Evolutionary conservation across 202 grass and related monocot species (phyloP), one percentile per base, ranked within the genome.

Genomic region (Panicum virgatum): DNA sequence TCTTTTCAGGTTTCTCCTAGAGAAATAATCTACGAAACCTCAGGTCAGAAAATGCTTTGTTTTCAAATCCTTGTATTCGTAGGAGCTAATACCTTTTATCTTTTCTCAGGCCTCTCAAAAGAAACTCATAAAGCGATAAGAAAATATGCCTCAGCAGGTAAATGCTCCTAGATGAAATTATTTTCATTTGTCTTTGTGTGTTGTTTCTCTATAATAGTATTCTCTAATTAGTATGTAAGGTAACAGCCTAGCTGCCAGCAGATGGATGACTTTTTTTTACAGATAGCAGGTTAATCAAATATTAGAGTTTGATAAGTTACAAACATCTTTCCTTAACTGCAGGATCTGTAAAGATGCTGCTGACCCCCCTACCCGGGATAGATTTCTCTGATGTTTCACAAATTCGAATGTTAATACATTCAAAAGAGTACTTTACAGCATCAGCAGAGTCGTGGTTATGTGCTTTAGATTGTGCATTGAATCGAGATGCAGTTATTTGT

Each of bases 131-230:
- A 52, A 80, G 70, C 68, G 51, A 76, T 98, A 45, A 91, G 51
- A 78, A 98, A 98, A 90, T 94, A 98, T 89, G 81, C 95, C 75
- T 93, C 89, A 69, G 75, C 90, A 66, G 92, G 95, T 97, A 88
- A 85, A 62, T 53, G 10, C 39, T 67, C 18, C 19, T 78, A 57
- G 44, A 52, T 8, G n/a, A 51, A 52, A 46, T 68, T 81, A 43
- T 54, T 66, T 60, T 62, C 12, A 7, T 68, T 52, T 38, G 3
- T 14, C 7, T 32, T 20, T 45, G n/a, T 27, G 62, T 53, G 12
- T 20, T 45, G 45, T 69, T 42, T 82, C 34, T 71, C 19, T 62
- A 5, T 77, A 37, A 59, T 58, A 58, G 9, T 58, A 10, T 10
- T 12, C 6, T 22, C 54, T 58, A 58, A 26, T 77, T 29, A 73